Evolutionary conservation across 1,284 basidiomycete species (phyloP), one percentile per base, ranked within the genome.

Genomic region (Moesziomyces antarcticus): DNA sequence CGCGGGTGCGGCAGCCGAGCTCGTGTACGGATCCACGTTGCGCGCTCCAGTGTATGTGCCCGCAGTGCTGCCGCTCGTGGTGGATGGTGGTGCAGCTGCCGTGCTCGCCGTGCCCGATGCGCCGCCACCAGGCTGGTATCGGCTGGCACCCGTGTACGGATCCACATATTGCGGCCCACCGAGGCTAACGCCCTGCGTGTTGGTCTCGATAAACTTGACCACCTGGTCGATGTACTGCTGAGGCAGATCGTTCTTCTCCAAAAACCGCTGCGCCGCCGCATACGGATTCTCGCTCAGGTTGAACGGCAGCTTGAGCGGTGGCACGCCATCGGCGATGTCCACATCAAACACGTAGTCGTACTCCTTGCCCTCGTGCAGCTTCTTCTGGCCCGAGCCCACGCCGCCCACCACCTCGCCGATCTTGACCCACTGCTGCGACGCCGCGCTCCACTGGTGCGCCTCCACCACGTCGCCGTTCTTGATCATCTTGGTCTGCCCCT

Each of bases 271-370:
- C 0, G 97, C 97, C 1, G 94, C 95, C 35, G 86, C 85, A 85
- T 91, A 98, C 0, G 96, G 91, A 84, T 98, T 98, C 75, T 99
- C 96, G 47, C 53, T 73, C 24, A 78, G 62, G 48, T 98, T 98
- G 85, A 93, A 99, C 0, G 96, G 95, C 33, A 99, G 88, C 82
- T 98, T 98, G 71, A 99, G 87, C 7, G 94, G 91, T 7, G 96
- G 95, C 22, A 89, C 90, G 8, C 94, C 96, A 73, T 98, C 96
- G 72, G 93, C 88, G 27, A 98, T 91, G 81, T 98, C 96, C 20
- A 99, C 95, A 80, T 98, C 95, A 80, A 99, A 99, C 9, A 99
- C 96, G 80, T 97, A 96, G 85, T 99, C 97, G 82, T 95, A 99
- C 85, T 98, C 96, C 82, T 91, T 91, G 30, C 97, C 97, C 41